Evolutionary conservation across 768 basidiomycete species (phyloP), one percentile per base, ranked within the genome.

Genomic region (Mycena floridula): DNA sequence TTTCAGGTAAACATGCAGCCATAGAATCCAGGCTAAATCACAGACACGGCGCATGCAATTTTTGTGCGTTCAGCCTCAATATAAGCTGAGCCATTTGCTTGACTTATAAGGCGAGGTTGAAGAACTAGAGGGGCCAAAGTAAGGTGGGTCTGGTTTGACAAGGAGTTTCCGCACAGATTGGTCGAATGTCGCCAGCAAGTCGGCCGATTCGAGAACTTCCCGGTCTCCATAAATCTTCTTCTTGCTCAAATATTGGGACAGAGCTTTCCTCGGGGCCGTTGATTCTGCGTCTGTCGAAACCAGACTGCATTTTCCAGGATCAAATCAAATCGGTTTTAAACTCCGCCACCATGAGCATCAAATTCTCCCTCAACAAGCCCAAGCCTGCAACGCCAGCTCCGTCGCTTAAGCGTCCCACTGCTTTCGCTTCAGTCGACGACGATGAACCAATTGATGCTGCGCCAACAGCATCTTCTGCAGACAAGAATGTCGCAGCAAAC

Each of bases 51-150:
- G 60, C 92, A 96, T 4, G 92, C 93, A 50, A 99, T 81, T 67
- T 99, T 99, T 0, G 89, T 89, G 44, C 76, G 76, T 45, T 88
- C 86, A 1, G 85, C 87, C 66, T 99, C 96, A 54, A 99, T 88
- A 59, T 98, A 99, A 9, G 92, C 93, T 15, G 93, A 96, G 2
- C 96, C 96, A 58, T 92, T 94, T 1, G 96, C 95, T 64, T 96
- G 92, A 49, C 68, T 85, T 43, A 96, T 91, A 12, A 98, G 68
- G 7, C 93, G 92, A 23, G 90, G 81, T 59, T 93, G 84, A 39
- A 99, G 67, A 64, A 89, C 94, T 99, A 51, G 44, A 42, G 42
- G 39, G 35, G 45, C 47, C 44, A 41, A 50, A 30, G 40, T 36
- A 22, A 20, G 13, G 12, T 21, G 11, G 44, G 25, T 51, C 49